Conservation (phyloP, 345 rosid species). For the Angophora floribunda region DNA sequence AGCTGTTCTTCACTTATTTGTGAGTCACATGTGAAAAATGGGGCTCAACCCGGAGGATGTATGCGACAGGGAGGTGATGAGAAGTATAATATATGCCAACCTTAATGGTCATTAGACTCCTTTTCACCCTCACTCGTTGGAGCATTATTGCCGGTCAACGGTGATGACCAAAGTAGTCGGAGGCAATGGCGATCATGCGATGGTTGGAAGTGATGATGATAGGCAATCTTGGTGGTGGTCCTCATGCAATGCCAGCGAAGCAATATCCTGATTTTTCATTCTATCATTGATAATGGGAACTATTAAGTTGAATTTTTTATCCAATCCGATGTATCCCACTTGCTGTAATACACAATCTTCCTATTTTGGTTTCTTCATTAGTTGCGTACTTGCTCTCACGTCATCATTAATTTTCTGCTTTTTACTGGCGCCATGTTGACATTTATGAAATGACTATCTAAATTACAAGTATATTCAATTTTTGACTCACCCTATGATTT, state of each 20-base stretch:
- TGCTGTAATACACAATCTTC: neutral
- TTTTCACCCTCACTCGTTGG: neutral
- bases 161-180: neutral
- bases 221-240: neutral
- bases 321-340: neutral
- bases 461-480: neutral
- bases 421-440: neutral
- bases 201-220: neutral
- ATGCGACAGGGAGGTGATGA: neutral
- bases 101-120: neutral
- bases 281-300: neutral
- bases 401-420: neutral
- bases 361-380: neutral
- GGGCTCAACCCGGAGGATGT: neutral
- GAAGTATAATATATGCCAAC: neutral
- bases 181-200: neutral
- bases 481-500: neutral
- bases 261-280: neutral
- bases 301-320: too few relatives aligned
- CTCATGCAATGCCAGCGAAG: fast-evolving
- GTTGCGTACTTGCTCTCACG: neutral
- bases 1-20: neutral
- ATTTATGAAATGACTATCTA: neutral
- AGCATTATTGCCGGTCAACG: too few relatives aligned
- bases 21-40: neutral